Percentiles rank a stretch among this genome's conserved stretches.
These are phyloP conservation scores for Cyberlindnera samutprakarnensis DNA, from an alignment of 805 yeast genomes.

Conservation along the genomic window DNA sequence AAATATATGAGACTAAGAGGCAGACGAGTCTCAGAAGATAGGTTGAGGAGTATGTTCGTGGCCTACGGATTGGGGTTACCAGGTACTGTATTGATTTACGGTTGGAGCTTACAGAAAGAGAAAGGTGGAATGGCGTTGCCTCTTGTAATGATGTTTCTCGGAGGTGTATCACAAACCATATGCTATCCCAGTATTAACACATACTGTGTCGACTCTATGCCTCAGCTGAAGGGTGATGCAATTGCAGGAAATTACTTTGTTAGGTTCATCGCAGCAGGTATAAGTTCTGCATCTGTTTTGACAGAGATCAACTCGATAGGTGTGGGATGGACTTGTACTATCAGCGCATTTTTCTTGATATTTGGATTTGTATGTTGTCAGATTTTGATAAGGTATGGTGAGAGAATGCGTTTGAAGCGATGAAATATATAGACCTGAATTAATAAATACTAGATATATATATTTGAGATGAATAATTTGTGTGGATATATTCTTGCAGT, in stretches of 20 bases:
- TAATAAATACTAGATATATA: too few species aligned
- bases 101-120: constrained; percentile 20
- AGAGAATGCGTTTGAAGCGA: constrained; percentile 9
- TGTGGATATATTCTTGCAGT: too few species aligned
- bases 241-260: constrained; percentile 46
- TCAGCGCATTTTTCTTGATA: constrained; percentile 37
- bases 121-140: constrained; percentile 53
- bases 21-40: constrained; percentile 43
- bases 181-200: constrained; percentile 47
- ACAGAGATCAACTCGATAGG: constrained; percentile 41
- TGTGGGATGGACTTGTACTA: constrained; percentile 49
- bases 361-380: constrained; percentile 29
- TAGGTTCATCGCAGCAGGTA: constrained; percentile 43
- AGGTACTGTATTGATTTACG: constrained; percentile 38
- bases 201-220: constrained; percentile 53
- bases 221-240: constrained; percentile 46
- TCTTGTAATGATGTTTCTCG: constrained; percentile 37
- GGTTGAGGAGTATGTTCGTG: constrained; percentile 33
- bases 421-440: too few species aligned
- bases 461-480: too few species aligned
- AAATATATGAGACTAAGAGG: constrained; percentile 33
- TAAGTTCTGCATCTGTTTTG: constrained; percentile 43
- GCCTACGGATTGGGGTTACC: constrained; percentile 37
- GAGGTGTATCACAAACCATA: constrained; percentile 44
- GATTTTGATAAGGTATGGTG: constrained; percentile 33